Evolutionary conservation across 202 grass and related monocot genomes (phyloP).

Genomic region (Panicum hallii): DNA sequence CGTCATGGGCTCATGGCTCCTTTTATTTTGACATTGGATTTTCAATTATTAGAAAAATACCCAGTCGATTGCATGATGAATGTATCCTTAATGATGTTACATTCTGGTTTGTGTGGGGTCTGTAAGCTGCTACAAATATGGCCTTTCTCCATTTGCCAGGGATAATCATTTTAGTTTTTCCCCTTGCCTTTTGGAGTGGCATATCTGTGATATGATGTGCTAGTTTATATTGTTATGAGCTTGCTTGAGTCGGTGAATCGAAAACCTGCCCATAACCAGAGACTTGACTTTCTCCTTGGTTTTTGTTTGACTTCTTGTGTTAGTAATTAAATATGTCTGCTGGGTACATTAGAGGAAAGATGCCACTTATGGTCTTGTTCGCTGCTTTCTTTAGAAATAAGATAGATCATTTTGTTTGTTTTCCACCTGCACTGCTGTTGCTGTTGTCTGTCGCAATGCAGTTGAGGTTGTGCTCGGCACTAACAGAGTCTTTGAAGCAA

Average conservation of each 20-base stretch:
- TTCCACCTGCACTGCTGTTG: neutral
- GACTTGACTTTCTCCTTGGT: neutral
- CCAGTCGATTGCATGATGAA: neutral
- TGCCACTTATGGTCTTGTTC: neutral
- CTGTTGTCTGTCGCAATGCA: neutral
- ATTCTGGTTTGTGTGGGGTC: neutral
- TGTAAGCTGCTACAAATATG: slow-evolving; percentile 5
- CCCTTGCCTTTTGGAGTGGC: neutral
- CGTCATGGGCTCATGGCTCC: neutral
- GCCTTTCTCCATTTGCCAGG: neutral
- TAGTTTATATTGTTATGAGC: neutral
- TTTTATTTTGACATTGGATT: slow-evolving; percentile 1
- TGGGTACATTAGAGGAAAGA: neutral
- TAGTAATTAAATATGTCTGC: neutral
- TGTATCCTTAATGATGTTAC: slow-evolving; percentile 1
- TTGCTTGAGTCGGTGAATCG: neutral
- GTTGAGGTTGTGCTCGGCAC: neutral
- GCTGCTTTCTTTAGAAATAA: neutral
- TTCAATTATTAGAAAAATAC: neutral
- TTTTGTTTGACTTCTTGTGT: neutral
- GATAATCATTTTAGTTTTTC: neutral
- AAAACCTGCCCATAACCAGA: neutral
- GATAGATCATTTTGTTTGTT: neutral
- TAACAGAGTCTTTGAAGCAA: neutral
- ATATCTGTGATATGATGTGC: neutral